phyloP scores from a whole-genome alignment of 768 basidiomycete species.

The Chalciporus piperatus region DNA sequence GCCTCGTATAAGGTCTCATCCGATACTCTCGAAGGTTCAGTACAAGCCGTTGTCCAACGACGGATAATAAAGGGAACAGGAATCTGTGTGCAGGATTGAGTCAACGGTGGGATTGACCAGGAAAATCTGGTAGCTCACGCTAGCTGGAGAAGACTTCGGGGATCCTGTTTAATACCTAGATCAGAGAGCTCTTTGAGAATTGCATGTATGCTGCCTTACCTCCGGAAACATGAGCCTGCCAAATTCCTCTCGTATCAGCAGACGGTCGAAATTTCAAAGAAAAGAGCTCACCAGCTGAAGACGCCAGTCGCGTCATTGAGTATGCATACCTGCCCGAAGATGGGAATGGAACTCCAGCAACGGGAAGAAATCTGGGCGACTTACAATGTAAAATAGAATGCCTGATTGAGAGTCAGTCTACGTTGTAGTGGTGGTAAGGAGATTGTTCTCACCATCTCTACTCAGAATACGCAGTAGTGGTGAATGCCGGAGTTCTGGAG shows the following conservation, averaged over 20 bases:
- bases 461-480: conserved; percentile 13
- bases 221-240: too few species aligned
- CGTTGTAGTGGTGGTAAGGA: too few species aligned
- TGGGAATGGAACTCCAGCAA: not conserved
- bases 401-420: not conserved
- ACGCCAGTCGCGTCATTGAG: conserved; percentile 7
- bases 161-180: conserved; percentile 5
- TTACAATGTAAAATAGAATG: conserved; percentile 4
- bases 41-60: conserved; percentile 18
- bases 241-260: too few species aligned
- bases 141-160: conserved; percentile 6
- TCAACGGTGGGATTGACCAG: too few species aligned
- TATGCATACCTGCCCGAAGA: not conserved
- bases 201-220: too few species aligned
- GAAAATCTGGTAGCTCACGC: not conserved
- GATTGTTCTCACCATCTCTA: conserved; percentile 23
- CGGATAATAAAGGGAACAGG: conserved; percentile 9
- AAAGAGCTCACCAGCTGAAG: conserved; percentile 11
- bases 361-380: not conserved
- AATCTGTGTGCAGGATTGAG: conserved; percentile 3
- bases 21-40: conserved; percentile 14
- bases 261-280: not conserved
- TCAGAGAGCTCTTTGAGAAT: too few species aligned
- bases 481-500: not conserved
- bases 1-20: not conserved